These are phyloP conservation scores for Fomitopsis betulina DNA, from an alignment of 1,284 basidiomycete genomes.

Conservation along the genomic window DNA sequence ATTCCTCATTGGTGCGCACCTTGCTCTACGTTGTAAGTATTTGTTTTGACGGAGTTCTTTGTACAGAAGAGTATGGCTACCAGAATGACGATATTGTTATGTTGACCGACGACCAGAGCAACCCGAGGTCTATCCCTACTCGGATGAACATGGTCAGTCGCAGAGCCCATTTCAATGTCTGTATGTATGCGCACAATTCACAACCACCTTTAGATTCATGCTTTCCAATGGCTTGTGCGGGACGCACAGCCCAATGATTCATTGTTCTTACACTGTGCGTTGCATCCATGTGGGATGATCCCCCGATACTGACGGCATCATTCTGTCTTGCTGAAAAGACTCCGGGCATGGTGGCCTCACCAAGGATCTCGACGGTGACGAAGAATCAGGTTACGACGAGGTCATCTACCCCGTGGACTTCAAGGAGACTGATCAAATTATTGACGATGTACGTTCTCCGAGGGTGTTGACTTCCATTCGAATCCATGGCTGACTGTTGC, in stretches of 20 bases:
- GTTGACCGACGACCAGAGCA: conserved; percentile 71
- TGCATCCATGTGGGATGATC: neutral
- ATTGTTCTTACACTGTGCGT: conserved; percentile 87
- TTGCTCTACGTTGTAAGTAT: no score
- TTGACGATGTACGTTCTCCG: conserved; percentile 68
- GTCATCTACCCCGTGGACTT: conserved; percentile 87
- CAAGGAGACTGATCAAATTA: conserved; percentile 65
- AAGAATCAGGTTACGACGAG: conserved; percentile 65
- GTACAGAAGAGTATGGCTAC: conserved; percentile 65
- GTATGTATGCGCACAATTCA: neutral
- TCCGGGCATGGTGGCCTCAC: conserved; percentile 84
- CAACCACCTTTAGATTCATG: conserved; percentile 46
- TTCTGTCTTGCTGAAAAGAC: conserved; percentile 32
- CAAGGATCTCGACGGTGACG: conserved; percentile 69
- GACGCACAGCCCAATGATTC: conserved; percentile 81
- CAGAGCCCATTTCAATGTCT: neutral
- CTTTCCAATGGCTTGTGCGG: conserved; percentile 88
- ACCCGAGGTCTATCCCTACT: conserved; percentile 68
- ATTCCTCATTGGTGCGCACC: conserved; percentile 62
- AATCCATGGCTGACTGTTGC: neutral
- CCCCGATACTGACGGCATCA: neutral
- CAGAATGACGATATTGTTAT: conserved; percentile 81
- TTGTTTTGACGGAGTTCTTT: neutral
- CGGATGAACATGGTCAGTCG: conserved; percentile 72
- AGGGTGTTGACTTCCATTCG: neutral